Conservation (phyloP, 139 green algal genomes). For the Chlorella sp. region DNA sequence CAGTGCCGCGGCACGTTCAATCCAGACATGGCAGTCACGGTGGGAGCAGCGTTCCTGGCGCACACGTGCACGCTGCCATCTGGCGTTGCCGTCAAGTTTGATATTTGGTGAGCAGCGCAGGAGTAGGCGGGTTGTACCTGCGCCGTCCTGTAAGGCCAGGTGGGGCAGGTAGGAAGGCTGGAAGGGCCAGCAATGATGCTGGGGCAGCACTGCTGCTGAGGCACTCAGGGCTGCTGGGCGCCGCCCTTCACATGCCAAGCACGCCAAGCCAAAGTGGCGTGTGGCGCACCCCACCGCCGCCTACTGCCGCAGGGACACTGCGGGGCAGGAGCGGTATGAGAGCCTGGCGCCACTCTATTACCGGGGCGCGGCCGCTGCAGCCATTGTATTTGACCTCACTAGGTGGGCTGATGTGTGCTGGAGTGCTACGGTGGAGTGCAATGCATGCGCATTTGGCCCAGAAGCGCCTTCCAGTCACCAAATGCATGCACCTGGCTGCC, state of each 20-base stretch:
- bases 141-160: background rate
- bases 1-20: slow-evolving; percentile 64
- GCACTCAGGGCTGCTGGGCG: background rate
- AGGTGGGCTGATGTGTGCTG: too few species aligned
- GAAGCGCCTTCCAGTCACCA: too few species aligned
- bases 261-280: too few species aligned
- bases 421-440: too few species aligned
- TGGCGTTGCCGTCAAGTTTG: slow-evolving; percentile 88
- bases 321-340: slow-evolving; percentile 97
- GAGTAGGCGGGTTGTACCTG: background rate
- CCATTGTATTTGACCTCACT: slow-evolving; percentile 89
- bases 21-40: slow-evolving; percentile 62
- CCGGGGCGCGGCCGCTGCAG: slow-evolving; percentile 89
- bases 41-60: slow-evolving; percentile 74
- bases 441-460: too few species aligned
- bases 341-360: slow-evolving; percentile 99
- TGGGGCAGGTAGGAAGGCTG: background rate
- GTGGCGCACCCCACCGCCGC: too few species aligned
- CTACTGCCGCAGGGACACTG: slow-evolving; percentile 81
- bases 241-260: too few species aligned
- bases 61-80: slow-evolving; percentile 20
- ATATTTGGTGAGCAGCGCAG: slow-evolving; percentile 93
- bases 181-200: background rate
- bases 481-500: too few species aligned
- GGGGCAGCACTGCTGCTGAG: background rate